Evolutionary conservation across 192 early-diverging fungal genomes (phyloP).

Genomic region (Entomortierella parvispora): DNA sequence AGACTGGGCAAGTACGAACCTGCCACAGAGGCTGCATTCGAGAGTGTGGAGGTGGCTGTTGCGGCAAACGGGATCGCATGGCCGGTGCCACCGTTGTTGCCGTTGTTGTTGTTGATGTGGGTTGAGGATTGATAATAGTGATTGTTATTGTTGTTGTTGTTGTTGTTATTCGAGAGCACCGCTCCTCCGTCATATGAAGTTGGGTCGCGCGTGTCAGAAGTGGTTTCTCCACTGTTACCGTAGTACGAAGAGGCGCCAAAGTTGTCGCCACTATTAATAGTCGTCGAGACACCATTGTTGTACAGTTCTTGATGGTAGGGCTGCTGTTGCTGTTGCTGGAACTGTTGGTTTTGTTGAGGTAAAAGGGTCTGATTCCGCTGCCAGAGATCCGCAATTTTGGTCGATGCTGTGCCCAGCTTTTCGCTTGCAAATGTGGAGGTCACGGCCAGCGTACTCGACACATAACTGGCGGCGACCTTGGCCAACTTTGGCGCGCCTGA

Average conservation of each 20-base stretch:
- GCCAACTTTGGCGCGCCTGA: slow-evolving; percentile 27
- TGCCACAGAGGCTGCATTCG: slow-evolving; percentile 41
- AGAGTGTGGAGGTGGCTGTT: slow-evolving; percentile 34
- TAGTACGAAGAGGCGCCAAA: background rate
- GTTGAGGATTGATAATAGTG: slow-evolving; percentile 5
- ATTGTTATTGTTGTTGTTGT: slow-evolving; percentile 13
- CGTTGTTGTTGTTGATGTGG: background rate
- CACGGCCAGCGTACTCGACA: slow-evolving; percentile 40
- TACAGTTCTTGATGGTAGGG: slow-evolving; percentile 10
- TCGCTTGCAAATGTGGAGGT: slow-evolving; percentile 46
- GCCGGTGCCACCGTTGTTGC: slow-evolving; percentile 1
- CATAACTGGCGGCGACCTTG: slow-evolving; percentile 36
- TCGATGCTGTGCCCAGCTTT: slow-evolving; percentile 36
- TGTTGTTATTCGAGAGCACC: slow-evolving; percentile 17
- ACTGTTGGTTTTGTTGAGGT: slow-evolving; percentile 32
- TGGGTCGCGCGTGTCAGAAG: background rate
- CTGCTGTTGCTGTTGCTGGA: slow-evolving; percentile 24
- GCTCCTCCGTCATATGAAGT: slow-evolving; percentile 32
- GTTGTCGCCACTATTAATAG: slow-evolving; percentile 33
- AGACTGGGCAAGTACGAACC: slow-evolving; percentile 47
- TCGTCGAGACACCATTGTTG: slow-evolving; percentile 5
- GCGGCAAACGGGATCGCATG: slow-evolving; percentile 32
- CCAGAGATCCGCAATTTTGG: slow-evolving; percentile 50
- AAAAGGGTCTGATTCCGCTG: slow-evolving; percentile 42
- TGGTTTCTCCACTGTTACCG: background rate